Base-by-base conservation (phyloP, 1,139 yeast species). In the Maudiozyma humilis region DNA sequence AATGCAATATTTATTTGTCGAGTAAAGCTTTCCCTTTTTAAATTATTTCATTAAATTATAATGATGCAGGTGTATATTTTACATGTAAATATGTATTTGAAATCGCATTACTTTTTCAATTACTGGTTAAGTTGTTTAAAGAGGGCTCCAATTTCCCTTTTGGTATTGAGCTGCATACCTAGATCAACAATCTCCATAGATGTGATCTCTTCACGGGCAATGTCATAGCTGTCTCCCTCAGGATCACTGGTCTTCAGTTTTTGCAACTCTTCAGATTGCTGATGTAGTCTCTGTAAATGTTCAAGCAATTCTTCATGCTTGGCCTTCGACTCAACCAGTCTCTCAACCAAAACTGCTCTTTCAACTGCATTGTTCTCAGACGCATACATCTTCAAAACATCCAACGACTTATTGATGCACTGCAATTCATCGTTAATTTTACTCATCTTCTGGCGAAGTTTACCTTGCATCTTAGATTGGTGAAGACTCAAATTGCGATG, bases 161-260 rank as follows among this genome's bases (percentile, higher is more conserved):
- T 59, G 0, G 61, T 51, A 15, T 51, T 49, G 29, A 64, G 19
- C 36, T 44, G 53, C 40, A 57, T 48, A 17, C 60, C 55, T 2
- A 55, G 43, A 18, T 58, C 56, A 10, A 57, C 57, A 23, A 66
- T 52, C 16, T 52, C 56, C 14, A 46, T 37, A 1, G 56, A 44
- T 15, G 54, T 40, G 15, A 48, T 43, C 18, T 47, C 51, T 10
- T 31, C 36, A 12, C 40, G 45, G 5, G n/a, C 19, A 1, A 40
- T 16, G 2, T 36, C n/a, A 10, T 29, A 15, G 16, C 29, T 19
- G 17, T 36, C 19, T 14, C 37, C 17, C 13, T 43, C 40, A 17
- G 29, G 10, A 12, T 32, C 31, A 3, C 35, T 20, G 18, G 25
- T 17, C 38, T 8, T 7, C 14, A 10, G 4, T 30, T 37, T 17